phyloP scores from a whole-genome alignment of 148 eudicot species.

The Agrostemma githago region DNA sequence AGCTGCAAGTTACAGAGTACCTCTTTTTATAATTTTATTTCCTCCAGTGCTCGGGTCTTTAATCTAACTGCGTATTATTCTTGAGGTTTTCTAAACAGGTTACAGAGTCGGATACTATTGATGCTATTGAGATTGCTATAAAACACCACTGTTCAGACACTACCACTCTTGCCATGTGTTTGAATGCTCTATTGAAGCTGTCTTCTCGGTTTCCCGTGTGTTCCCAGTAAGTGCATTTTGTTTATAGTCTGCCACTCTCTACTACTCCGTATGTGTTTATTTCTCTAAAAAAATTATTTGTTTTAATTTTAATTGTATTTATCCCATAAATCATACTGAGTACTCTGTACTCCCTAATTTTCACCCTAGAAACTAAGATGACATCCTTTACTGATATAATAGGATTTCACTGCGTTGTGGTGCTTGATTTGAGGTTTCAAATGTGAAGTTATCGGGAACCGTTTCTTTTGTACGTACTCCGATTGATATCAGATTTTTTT shows the following conservation, averaged over 20 bases:
- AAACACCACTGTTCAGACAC: constrained; percentile 67
- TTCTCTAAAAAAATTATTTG: no score
- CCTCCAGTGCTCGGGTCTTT: neutral
- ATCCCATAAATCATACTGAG: neutral
- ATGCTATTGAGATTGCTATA: constrained; percentile 66
- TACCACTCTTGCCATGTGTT: constrained; percentile 84
- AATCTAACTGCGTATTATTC: constrained; percentile 2
- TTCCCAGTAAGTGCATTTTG: constrained; percentile 55
- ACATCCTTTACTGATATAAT: neutral
- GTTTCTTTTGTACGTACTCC: neutral
- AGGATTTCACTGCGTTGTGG: neutral
- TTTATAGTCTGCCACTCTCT: no score
- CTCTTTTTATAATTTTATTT: neutral
- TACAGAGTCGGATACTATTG: constrained; percentile 88
- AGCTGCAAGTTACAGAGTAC: neutral
- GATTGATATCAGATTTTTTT: neutral
- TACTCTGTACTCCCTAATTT: neutral
- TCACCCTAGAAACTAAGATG: neutral
- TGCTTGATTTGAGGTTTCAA: neutral
- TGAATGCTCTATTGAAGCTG: constrained; percentile 81
- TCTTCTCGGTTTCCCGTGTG: constrained; percentile 89
- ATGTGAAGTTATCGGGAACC: neutral
- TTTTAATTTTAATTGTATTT: no score
- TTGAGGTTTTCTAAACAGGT: constrained; percentile 51
- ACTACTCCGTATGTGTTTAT: no score